phyloP scores from a whole-genome alignment of 1,139 yeast species.

The Dujonia santamariae region DNA sequence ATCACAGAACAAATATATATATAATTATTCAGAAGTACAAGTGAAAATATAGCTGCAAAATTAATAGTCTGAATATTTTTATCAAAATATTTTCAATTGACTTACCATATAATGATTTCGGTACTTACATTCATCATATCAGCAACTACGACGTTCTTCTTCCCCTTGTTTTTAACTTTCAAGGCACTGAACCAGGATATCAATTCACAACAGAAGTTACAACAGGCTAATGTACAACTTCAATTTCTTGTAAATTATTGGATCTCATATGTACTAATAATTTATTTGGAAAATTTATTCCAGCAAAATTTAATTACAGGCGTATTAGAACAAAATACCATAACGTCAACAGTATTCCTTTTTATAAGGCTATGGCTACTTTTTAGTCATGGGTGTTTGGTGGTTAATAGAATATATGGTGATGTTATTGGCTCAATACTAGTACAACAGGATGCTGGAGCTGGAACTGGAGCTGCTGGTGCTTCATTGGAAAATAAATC shows the following conservation, averaged over 20 bases:
- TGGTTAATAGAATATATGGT: slow-evolving; percentile 10
- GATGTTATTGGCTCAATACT: slow-evolving; percentile 5
- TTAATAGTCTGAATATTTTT: no score
- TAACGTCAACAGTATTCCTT: slow-evolving; percentile 5
- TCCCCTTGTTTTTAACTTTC: slow-evolving; percentile 7
- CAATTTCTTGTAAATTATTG: slow-evolving; percentile 24
- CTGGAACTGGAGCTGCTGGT: neutral
- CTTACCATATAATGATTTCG: neutral
- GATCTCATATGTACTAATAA: slow-evolving; percentile 21
- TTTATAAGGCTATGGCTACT: slow-evolving; percentile 23
- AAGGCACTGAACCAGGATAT: slow-evolving; percentile 5
- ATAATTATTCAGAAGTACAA: no score
- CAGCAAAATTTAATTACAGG: neutral
- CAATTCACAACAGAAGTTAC: neutral
- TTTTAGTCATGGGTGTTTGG: slow-evolving; percentile 25
- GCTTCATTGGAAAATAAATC: neutral
- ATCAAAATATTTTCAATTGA: no score
- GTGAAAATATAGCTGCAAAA: no score
- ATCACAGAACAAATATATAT: no score
- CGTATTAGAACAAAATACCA: slow-evolving; percentile 1
- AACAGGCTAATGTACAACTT: slow-evolving; percentile 10
- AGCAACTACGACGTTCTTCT: slow-evolving; percentile 5
- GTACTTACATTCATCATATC: slow-evolving; percentile 1
- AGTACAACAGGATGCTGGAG: slow-evolving; percentile 1
- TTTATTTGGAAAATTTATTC: slow-evolving; percentile 12